Evolutionary conservation across 345 rosid genomes (phyloP).

Genomic region (Excoecaria cochinchinensis): DNA sequence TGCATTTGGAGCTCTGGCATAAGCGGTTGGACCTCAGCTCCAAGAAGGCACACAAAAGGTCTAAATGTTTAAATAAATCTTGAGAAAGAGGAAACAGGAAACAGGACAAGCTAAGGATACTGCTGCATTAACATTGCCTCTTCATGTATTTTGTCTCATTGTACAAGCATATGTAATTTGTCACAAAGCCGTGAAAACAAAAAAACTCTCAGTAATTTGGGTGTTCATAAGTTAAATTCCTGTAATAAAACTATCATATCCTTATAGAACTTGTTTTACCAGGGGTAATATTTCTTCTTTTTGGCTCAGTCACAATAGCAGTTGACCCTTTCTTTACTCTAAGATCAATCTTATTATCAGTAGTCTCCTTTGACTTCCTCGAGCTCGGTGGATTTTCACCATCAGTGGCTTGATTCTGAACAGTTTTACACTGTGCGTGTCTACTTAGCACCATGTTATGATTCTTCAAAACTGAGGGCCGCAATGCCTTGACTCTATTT

Average conservation of each 20-base stretch:
- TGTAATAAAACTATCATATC: conserved; percentile 5
- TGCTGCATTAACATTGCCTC: not conserved
- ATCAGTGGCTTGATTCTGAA: conserved; percentile 7
- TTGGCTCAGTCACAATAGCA: conserved; percentile 18
- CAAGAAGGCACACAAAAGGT: not conserved
- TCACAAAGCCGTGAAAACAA: not conserved
- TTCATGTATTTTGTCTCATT: not conserved
- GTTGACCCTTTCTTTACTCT: conserved; percentile 25
- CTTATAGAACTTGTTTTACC: conserved; percentile 22
- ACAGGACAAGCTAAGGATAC: not conserved
- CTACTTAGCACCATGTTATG: conserved; percentile 28
- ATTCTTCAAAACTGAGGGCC: conserved; percentile 30
- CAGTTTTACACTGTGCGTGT: conserved; percentile 29
- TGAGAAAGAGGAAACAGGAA: not conserved
- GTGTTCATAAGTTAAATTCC: not conserved
- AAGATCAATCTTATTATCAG: conserved; percentile 20
- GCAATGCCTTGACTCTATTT: conserved; percentile 30
- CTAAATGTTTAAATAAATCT: not conserved
- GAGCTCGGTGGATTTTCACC: conserved; percentile 16
- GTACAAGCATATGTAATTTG: not conserved
- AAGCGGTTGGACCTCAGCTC: not conserved
- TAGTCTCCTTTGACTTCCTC: conserved; percentile 22
- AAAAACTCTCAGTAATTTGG: not conserved
- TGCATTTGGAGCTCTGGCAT: not conserved
- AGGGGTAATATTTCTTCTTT: conserved; percentile 20